Evolutionary conservation across 306 rosid genomes (phyloP).

Genomic region (Senna tora): DNA sequence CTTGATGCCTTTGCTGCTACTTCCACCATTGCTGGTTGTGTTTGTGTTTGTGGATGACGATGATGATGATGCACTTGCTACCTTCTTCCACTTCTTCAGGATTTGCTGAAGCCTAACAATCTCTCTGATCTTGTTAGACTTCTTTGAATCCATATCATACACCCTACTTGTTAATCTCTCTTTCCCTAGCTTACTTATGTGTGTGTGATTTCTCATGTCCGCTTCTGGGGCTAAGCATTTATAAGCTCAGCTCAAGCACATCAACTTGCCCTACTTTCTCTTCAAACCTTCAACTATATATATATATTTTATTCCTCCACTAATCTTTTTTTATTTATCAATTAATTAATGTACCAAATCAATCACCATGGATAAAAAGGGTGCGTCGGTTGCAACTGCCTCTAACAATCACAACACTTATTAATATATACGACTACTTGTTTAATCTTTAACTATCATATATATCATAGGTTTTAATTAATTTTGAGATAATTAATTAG

Average conservation of each 20-base stretch:
- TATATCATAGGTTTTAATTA: no score
- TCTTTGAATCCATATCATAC: conserved; percentile 63
- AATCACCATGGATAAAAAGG: conserved; percentile 21
- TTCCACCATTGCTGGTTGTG: not conserved
- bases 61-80: conserved; percentile 54
- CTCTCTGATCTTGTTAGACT: conserved; percentile 76
- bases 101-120: conserved; percentile 92
- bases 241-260: conserved; percentile 32
- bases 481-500: no score
- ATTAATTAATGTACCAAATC: not conserved
- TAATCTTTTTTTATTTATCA: not conserved
- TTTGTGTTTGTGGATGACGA: no score
- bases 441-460: no score
- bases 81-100: conserved; percentile 85
- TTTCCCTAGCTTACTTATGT: not conserved
- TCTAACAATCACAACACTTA: conserved; percentile 4
- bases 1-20: conserved; percentile 46
- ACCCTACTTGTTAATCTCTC: not conserved
- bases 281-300: not conserved
- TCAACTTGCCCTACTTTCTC: conserved; percentile 16
- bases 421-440: no score
- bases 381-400: conserved; percentile 49
- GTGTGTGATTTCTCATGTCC: not conserved
- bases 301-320: conserved; percentile 31
- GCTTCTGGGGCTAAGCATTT: conserved; percentile 43